These are phyloP conservation scores for Eustoma russellianum DNA, from an alignment of 257 asterid genomes.

Conservation along the genomic window DNA sequence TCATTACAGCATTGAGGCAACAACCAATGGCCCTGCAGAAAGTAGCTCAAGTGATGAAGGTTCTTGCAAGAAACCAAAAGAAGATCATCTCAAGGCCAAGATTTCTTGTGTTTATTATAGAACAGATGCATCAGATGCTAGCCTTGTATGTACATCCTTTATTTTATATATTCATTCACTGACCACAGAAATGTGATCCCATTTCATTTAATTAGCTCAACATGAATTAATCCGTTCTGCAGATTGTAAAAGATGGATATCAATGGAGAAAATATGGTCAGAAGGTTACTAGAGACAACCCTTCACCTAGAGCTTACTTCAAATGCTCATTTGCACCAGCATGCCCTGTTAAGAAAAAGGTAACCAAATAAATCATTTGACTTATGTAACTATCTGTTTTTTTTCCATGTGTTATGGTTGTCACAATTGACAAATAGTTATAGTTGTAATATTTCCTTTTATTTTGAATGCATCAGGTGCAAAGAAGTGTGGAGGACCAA, in stretches of 20 bases:
- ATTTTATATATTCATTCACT: no score
- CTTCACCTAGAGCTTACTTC: slow-evolving; percentile 96
- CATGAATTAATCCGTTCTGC: neutral
- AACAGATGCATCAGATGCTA: slow-evolving; percentile 67
- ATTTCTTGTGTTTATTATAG: slow-evolving; percentile 36
- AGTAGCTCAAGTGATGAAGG: slow-evolving; percentile 86
- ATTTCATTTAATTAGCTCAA: no score
- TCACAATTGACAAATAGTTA: neutral
- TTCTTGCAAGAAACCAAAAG: slow-evolving; percentile 55
- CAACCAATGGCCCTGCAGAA: slow-evolving; percentile 37
- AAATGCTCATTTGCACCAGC: slow-evolving; percentile 87
- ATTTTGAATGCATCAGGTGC: slow-evolving; percentile 32
- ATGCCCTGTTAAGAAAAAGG: slow-evolving; percentile 94
- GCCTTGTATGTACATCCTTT: slow-evolving; percentile 54
- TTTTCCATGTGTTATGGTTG: neutral
- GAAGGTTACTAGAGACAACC: slow-evolving; percentile 87
- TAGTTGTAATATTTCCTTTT: neutral
- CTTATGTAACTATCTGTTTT: no score
- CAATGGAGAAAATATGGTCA: slow-evolving; percentile 98
- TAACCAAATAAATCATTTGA: slow-evolving; percentile 8
- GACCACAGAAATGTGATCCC: no score
- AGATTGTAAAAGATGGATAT: slow-evolving; percentile 86
- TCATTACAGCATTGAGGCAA: slow-evolving; percentile 6
- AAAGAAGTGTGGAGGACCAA: slow-evolving; percentile 72
- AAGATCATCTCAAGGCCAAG: slow-evolving; percentile 59